A percentile compares a stretch with the other conserved stretches of the same genome.
phyloP scores from a whole-genome alignment of 2,329 filamentous ascomycete species.

The Dothistroma pini region DNA sequence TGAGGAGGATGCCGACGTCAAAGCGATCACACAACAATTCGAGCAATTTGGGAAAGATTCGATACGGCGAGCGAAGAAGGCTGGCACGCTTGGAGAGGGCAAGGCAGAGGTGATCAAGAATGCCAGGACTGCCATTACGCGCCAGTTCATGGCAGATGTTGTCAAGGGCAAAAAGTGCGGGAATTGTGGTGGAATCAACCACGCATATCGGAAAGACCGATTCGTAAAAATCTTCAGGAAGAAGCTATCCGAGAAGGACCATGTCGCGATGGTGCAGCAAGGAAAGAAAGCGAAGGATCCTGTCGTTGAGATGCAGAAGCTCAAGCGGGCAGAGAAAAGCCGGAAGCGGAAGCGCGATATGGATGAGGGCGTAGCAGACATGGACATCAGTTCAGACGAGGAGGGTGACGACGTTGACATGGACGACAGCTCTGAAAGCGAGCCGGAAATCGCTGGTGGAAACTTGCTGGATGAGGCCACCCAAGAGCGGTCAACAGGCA shows the following conservation, averaged over 20 bases:
- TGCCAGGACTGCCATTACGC: slow-evolving; percentile 70
- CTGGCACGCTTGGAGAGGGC: slow-evolving; percentile 48
- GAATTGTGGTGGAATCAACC: slow-evolving; percentile 67
- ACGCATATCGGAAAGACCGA: slow-evolving; percentile 80
- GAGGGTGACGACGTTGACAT: slow-evolving; percentile 40
- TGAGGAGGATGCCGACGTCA: slow-evolving; percentile 60
- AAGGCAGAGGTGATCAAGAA: slow-evolving; percentile 84
- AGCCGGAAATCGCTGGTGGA: slow-evolving; percentile 42
- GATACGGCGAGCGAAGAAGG: slow-evolving; percentile 57
- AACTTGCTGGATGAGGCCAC: slow-evolving; percentile 51
- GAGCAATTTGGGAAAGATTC: slow-evolving; percentile 69
- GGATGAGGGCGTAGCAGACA: slow-evolving; percentile 69
- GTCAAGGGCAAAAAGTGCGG: slow-evolving; percentile 66
- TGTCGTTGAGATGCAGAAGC: slow-evolving; percentile 56
- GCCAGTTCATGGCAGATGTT: slow-evolving; percentile 75
- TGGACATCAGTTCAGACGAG: slow-evolving; percentile 51
- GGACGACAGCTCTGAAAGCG: slow-evolving; percentile 34
- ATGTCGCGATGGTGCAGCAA: slow-evolving; percentile 68
- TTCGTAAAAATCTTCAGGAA: slow-evolving; percentile 94
- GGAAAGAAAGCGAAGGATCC: slow-evolving; percentile 68
- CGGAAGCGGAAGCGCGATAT: slow-evolving; percentile 48
- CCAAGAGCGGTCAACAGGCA: slow-evolving; percentile 31
- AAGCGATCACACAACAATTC: slow-evolving; percentile 52
- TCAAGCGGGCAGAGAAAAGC: slow-evolving; percentile 36
- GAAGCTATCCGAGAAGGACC: slow-evolving; percentile 68